A percentile compares a stretch with the other conserved stretches of the same genome.
Conservation (phyloP, 1,284 basidiomycete genomes). For the Coniophora puteana region DNA sequence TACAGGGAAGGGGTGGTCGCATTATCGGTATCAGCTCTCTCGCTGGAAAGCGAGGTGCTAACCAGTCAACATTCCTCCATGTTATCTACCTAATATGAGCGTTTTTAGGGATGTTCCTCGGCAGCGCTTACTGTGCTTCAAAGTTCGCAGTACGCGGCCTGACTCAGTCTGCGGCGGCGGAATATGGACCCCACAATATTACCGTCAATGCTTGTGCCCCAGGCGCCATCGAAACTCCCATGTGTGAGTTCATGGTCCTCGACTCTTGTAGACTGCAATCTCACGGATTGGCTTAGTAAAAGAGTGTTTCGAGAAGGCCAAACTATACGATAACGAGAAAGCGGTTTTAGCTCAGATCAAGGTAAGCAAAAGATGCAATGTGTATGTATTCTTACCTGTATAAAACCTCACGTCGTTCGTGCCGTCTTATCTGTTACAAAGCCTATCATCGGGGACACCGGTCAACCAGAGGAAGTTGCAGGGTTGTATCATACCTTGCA, state of each 20-base stretch:
- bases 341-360: too few species aligned
- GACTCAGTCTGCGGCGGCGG: constrained; percentile 22
- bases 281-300: too few species aligned
- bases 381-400: too few species aligned
- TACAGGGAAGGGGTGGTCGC: constrained; percentile 33
- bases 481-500: constrained; percentile 33
- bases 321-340: too few species aligned
- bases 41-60: constrained; percentile 29
- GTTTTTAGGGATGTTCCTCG: constrained; percentile 17
- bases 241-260: background rate
- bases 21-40: constrained; percentile 36
- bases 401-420: too few species aligned
- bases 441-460: too few species aligned
- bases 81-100: too few species aligned
- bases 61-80: too few species aligned
- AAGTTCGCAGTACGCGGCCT: constrained; percentile 32
- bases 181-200: background rate
- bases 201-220: constrained; percentile 1
- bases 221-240: background rate
- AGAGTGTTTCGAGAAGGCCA: too few species aligned
- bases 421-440: too few species aligned
- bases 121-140: constrained; percentile 24
- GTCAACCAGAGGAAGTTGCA: constrained; percentile 30
- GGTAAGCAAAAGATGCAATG: too few species aligned
- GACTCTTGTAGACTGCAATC: too few species aligned